Percentiles rank a stretch among this genome's conserved stretches.
Evolutionary conservation across 225 moss, liverwort and hornwort genomes (phyloP).

Genomic region (Rhytidiadelphus loreus): DNA sequence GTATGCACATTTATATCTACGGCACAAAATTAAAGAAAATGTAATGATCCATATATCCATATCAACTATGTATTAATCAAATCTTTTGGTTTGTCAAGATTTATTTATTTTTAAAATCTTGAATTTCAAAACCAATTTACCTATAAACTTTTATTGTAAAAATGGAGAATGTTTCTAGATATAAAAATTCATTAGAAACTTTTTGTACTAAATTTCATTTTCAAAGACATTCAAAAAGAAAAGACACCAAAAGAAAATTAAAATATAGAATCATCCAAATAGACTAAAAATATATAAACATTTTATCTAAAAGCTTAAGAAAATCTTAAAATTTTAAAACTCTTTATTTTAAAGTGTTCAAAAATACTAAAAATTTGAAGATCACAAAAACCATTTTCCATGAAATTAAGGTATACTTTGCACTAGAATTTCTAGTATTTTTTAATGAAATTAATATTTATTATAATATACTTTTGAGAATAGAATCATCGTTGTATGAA

Average conservation of each 20-base stretch:
- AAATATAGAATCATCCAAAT: not conserved
- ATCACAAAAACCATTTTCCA: not conserved
- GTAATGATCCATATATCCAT: not conserved
- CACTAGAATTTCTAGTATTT: not conserved
- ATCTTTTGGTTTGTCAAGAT: not conserved
- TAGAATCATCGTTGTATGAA: not conserved
- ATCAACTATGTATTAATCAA: not conserved
- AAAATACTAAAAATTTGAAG: not conserved
- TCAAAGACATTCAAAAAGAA: not conserved
- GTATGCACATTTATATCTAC: not conserved
- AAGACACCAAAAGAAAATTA: too few relatives aligned
- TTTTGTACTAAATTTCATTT: not conserved
- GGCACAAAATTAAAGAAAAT: not conserved
- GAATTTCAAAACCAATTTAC: not conserved
- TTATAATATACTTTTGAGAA: not conserved
- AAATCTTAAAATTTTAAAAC: not conserved
- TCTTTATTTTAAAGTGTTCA: not conserved
- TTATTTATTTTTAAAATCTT: not conserved
- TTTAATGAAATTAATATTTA: not conserved
- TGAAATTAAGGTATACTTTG: not conserved
- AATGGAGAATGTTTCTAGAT: not conserved
- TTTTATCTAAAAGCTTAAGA: not conserved
- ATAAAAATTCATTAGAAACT: accelerated
- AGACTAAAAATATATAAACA: not conserved
- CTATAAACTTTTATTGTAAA: not conserved